Conservation (phyloP, 1,284 basidiomycete genomes). For the Ganoderma leucocontextum region DNA sequence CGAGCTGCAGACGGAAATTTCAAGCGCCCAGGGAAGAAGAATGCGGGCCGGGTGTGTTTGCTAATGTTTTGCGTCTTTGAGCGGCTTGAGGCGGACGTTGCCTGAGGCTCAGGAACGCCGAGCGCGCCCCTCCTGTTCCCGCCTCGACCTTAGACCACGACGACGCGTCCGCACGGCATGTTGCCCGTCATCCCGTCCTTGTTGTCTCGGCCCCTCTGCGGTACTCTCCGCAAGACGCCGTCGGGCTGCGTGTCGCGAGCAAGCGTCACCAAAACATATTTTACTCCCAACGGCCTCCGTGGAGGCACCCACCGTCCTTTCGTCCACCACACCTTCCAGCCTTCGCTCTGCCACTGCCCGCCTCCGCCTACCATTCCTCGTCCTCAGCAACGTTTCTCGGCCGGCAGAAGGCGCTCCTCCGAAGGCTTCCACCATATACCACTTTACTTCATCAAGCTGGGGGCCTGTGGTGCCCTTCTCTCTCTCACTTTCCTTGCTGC, state of each 20-base stretch:
- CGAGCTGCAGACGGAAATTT: conserved; percentile 26
- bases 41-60: conserved; percentile 20
- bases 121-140: no score
- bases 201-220: conserved; percentile 18
- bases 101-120: no score
- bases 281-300: conserved; percentile 15
- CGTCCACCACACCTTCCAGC: conserved; percentile 11
- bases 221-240: conserved; percentile 17
- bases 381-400: not conserved
- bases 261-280: conserved; percentile 18
- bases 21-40: conserved; percentile 25
- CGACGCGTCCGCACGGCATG: conserved; percentile 17
- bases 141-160: conserved; percentile 6
- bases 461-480: conserved; percentile 38
- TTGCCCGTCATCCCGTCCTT: conserved; percentile 21
- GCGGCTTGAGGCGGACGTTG: no score
- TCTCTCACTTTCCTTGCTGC: conserved; percentile 38
- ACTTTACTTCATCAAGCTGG: conserved; percentile 23
- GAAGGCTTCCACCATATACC: not conserved
- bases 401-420: not conserved
- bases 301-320: conserved; percentile 17
- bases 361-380: conserved; percentile 9
- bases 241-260: not conserved
- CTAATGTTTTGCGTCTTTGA: not conserved
- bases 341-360: not conserved